Percentiles rank a stretch among this genome's conserved stretches.
phyloP scores from a whole-genome alignment of 1,284 basidiomycete genomes.

The Leccinum cinnamomeum region DNA sequence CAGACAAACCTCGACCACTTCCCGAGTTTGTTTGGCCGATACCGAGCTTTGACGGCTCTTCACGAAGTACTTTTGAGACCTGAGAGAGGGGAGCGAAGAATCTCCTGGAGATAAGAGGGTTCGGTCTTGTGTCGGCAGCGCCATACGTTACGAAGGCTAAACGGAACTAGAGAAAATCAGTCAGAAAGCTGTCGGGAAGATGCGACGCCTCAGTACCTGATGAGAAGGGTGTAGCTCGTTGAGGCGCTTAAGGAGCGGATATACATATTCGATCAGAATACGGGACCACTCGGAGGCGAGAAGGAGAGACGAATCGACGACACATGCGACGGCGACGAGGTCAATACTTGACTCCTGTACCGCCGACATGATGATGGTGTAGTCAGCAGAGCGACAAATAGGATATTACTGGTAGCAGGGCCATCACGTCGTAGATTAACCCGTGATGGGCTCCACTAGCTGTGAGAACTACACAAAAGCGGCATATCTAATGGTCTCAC shows the following conservation, averaged over 20 bases:
- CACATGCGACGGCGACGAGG: slow-evolving; percentile 52
- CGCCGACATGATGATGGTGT: slow-evolving; percentile 26
- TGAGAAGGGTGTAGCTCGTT: slow-evolving; percentile 41
- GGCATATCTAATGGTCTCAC: slow-evolving; percentile 9
- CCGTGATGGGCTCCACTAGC: neutral
- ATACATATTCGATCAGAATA: slow-evolving; percentile 50
- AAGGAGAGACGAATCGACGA: slow-evolving; percentile 62
- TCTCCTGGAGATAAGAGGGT: slow-evolving; percentile 54
- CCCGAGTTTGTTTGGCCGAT: slow-evolving; percentile 56
- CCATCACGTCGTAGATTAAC: neutral
- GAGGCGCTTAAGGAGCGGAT: slow-evolving; percentile 53
- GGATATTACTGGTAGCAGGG: neutral
- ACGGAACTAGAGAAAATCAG: slow-evolving; percentile 41
- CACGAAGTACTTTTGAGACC: slow-evolving; percentile 47
- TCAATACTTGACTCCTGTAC: slow-evolving; percentile 25
- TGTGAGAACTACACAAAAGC: slow-evolving; percentile 6
- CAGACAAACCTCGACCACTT: slow-evolving; percentile 57
- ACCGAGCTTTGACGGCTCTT: slow-evolving; percentile 49
- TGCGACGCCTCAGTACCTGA: slow-evolving; percentile 27
- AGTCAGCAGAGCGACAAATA: neutral
- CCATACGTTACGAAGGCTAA: slow-evolving; percentile 60
- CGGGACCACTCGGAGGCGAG: slow-evolving; percentile 55
- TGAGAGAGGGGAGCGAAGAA: slow-evolving; percentile 49
- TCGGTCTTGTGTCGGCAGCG: slow-evolving; percentile 49
- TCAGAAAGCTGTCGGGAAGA: slow-evolving; percentile 5